These are phyloP conservation scores for Albatrellus ellisii DNA, from an alignment of 768 basidiomycete species.

Conservation along the genomic window DNA sequence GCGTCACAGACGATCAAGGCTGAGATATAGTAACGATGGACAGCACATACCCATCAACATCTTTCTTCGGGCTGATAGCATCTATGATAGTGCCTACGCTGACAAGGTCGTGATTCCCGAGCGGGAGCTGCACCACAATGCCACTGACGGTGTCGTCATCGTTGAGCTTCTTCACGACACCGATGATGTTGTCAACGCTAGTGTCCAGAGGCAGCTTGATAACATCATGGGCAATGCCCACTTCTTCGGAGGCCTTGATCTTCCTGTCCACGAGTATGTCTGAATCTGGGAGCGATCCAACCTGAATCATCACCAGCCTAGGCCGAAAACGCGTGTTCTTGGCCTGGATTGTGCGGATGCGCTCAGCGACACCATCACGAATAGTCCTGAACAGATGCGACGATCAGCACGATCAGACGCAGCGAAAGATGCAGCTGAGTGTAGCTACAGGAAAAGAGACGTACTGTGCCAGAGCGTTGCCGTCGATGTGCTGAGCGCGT, in stretches of 20 bases:
- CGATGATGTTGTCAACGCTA: conserved; percentile 61
- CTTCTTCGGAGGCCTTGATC: conserved; percentile 86
- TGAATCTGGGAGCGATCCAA: conserved; percentile 85
- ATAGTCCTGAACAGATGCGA: conserved; percentile 45
- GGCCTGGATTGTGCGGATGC: conserved; percentile 49
- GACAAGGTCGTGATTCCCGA: conserved; percentile 66
- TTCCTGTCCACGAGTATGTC: conserved; percentile 97
- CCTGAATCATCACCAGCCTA: conserved; percentile 85
- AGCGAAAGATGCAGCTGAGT: conserved; percentile 2
- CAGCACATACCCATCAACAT: conserved; percentile 77
- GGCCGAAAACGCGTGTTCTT: conserved; percentile 80
- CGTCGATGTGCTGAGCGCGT: conserved; percentile 58
- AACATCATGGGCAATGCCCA: conserved; percentile 81
- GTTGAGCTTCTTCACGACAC: conserved; percentile 71
- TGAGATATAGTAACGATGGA: not conserved
- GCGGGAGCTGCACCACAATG: conserved; percentile 90
- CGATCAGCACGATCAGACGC: conserved; percentile 3
- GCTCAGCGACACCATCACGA: conserved; percentile 56
- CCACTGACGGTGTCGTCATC: conserved; percentile 72
- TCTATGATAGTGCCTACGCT: conserved; percentile 88
- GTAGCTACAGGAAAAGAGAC: conserved; percentile 14
- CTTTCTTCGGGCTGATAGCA: conserved; percentile 85
- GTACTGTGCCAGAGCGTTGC: conserved; percentile 74
- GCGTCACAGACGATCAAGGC: not conserved
- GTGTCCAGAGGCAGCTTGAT: conserved; percentile 55